These are phyloP conservation scores for Puccinia novopanici DNA, from an alignment of 1,284 basidiomycete species.

Conservation along the genomic window DNA sequence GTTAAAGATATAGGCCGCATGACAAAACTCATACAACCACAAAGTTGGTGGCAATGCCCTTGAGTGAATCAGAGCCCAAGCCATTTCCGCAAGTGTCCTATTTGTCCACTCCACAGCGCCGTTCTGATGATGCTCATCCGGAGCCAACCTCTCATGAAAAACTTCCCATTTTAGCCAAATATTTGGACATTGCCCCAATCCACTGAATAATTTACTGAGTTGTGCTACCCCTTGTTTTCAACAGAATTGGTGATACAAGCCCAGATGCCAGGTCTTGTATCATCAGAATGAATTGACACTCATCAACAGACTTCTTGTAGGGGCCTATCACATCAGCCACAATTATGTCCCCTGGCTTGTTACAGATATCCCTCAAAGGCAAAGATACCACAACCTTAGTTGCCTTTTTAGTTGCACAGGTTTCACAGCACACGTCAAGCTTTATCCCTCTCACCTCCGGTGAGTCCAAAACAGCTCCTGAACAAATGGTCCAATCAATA, in stretches of 20 bases:
- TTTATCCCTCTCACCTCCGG: no score
- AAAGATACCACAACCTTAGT: not conserved
- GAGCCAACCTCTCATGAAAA: not conserved
- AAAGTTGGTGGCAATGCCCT: not conserved
- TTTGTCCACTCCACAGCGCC: not conserved
- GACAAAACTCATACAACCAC: conserved; percentile 2
- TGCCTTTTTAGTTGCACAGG: not conserved
- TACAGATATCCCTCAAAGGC: not conserved
- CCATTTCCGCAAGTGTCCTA: no score
- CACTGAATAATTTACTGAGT: not conserved
- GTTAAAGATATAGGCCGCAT: not conserved
- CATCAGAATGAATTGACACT: not conserved
- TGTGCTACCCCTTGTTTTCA: not conserved
- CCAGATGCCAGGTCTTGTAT: not conserved
- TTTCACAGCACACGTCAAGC: not conserved
- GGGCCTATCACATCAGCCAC: not conserved
- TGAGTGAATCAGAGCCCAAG: not conserved
- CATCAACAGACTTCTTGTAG: not conserved
- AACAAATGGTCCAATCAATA: no score
- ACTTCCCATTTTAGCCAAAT: not conserved
- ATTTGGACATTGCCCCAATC: not conserved
- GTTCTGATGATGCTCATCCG: conserved; percentile 9
- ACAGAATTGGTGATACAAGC: not conserved
- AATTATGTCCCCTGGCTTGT: not conserved
- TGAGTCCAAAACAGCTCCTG: no score